Percentiles rank a stretch among this genome's conserved stretches.
Evolutionary conservation across 1,284 basidiomycete genomes (phyloP).

Genomic region (Tremellales sp.): DNA sequence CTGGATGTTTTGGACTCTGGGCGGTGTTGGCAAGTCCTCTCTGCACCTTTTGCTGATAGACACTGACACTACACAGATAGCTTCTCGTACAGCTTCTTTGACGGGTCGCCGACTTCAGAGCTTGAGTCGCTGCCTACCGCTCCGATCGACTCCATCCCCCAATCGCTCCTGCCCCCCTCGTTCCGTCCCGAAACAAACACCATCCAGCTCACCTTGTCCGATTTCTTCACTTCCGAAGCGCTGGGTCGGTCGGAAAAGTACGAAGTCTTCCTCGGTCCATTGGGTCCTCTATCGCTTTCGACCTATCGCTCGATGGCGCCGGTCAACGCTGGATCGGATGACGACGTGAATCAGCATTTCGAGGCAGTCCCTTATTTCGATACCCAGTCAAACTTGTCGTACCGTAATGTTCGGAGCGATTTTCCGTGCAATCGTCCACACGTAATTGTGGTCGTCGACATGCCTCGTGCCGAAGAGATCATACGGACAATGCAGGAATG

Average conservation of each 20-base stretch:
- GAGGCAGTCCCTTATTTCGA: slow-evolving; percentile 14
- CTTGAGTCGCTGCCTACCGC: slow-evolving; percentile 8
- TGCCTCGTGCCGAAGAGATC: slow-evolving; percentile 31
- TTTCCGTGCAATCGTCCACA: slow-evolving; percentile 33
- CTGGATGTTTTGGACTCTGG: slow-evolving; percentile 92
- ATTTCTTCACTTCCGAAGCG: slow-evolving; percentile 57
- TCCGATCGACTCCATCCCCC: slow-evolving; percentile 75
- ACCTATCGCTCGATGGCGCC: slow-evolving; percentile 35
- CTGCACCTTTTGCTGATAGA: background rate
- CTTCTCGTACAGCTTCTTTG: slow-evolving; percentile 36
- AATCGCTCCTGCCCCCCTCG: slow-evolving; percentile 71
- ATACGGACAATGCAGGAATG: slow-evolving; percentile 26
- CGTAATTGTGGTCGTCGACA: slow-evolving; percentile 32
- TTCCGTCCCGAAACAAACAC: slow-evolving; percentile 69
- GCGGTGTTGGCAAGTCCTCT: slow-evolving; percentile 75
- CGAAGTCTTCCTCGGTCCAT: slow-evolving; percentile 81
- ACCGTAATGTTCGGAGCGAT: slow-evolving; percentile 21
- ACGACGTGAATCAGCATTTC: background rate
- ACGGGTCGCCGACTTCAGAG: slow-evolving; percentile 4
- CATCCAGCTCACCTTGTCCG: slow-evolving; percentile 74
- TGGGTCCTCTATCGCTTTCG: slow-evolving; percentile 65
- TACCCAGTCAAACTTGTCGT: background rate
- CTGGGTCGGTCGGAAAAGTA: slow-evolving; percentile 55
- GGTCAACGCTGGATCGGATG: slow-evolving; percentile 4
- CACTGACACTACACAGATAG: slow-evolving; percentile 13